phyloP scores from a whole-genome alignment of 768 basidiomycete species.

The Cyathus striatus region DNA sequence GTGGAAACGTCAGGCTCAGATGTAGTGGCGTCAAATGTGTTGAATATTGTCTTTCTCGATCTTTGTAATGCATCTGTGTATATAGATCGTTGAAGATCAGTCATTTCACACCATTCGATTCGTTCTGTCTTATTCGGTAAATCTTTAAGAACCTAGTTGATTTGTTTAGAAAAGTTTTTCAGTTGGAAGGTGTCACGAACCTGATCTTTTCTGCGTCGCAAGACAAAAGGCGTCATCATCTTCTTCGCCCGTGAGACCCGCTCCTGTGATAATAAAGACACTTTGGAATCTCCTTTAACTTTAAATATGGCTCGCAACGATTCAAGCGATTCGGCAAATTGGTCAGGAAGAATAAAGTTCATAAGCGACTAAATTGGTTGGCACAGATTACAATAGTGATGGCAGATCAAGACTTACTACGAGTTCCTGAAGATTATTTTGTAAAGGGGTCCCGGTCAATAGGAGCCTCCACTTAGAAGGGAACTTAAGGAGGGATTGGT shows the following conservation, averaged over 20 bases:
- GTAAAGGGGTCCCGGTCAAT: constrained; percentile 92
- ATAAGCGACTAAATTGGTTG: constrained; percentile 70
- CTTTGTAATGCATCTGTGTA: constrained; percentile 84
- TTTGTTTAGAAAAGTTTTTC: constrained; percentile 78
- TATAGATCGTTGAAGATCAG: constrained; percentile 70
- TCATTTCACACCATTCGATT: constrained; percentile 96
- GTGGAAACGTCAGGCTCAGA: constrained; percentile 16
- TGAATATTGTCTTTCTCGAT: constrained; percentile 75
- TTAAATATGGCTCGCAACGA: constrained; percentile 94
- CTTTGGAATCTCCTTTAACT: constrained; percentile 87
- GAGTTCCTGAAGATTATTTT: constrained; percentile 86
- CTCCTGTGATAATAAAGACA: constrained; percentile 84
- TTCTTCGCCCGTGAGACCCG: constrained; percentile 94
- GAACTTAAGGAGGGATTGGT: constrained; percentile 82
- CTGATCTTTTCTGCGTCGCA: constrained; percentile 95
- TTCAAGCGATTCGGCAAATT: constrained; percentile 74
- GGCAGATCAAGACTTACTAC: constrained; percentile 52
- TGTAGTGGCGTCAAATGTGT: constrained; percentile 26
- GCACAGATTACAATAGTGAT: background rate
- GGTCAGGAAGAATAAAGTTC: constrained; percentile 94
- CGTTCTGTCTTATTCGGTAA: constrained; percentile 90
- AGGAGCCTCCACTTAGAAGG: constrained; percentile 86
- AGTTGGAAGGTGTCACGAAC: constrained; percentile 64
- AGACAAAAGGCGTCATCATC: constrained; percentile 99
- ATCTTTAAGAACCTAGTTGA: constrained; percentile 79